Evolutionary conservation across 441 rosid species (phyloP).

Genomic region (Populus hybrid): DNA sequence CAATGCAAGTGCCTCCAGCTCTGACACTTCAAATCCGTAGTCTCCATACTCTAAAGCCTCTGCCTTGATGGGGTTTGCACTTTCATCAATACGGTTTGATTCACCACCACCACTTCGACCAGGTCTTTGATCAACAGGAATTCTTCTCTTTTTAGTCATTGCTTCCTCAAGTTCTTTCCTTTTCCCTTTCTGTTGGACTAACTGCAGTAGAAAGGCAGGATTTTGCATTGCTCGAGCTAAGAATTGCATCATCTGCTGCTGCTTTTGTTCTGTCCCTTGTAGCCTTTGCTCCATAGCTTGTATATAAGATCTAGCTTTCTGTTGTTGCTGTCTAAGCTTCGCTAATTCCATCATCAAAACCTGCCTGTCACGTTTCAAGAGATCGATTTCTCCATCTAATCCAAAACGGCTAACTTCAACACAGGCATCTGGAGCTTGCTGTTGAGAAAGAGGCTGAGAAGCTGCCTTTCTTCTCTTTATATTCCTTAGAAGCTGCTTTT

Average conservation of each 20-base stretch:
- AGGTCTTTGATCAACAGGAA: slow-evolving; percentile 37
- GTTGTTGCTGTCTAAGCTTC: slow-evolving; percentile 72
- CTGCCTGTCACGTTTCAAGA: slow-evolving; percentile 61
- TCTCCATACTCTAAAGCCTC: slow-evolving; percentile 50
- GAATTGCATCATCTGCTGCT: slow-evolving; percentile 87
- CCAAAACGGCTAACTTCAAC: slow-evolving; percentile 52
- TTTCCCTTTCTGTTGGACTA: slow-evolving; percentile 53
- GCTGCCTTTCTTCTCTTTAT: slow-evolving; percentile 58
- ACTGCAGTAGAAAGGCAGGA: slow-evolving; percentile 56
- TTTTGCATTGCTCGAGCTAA: slow-evolving; percentile 66
- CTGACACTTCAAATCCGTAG: slow-evolving; percentile 43
- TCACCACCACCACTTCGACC: slow-evolving; percentile 4
- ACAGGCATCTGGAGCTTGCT: slow-evolving; percentile 39
- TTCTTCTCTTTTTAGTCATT: slow-evolving; percentile 49
- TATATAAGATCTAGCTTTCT: slow-evolving; percentile 53
- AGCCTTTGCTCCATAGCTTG: slow-evolving; percentile 70
- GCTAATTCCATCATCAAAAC: slow-evolving; percentile 57
- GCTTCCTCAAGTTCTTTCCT: slow-evolving; percentile 59
- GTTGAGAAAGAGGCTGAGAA: slow-evolving; percentile 35
- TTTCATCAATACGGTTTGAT: slow-evolving; percentile 15
- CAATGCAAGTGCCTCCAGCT: slow-evolving; percentile 79
- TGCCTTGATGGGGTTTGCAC: slow-evolving; percentile 33
- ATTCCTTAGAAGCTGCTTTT: slow-evolving; percentile 60
- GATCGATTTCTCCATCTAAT: slow-evolving; percentile 41
- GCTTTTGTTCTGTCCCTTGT: slow-evolving; percentile 64